Evolutionary conservation across 1,139 yeast genomes (phyloP).

Genomic region (Zygoascus meyerae): DNA sequence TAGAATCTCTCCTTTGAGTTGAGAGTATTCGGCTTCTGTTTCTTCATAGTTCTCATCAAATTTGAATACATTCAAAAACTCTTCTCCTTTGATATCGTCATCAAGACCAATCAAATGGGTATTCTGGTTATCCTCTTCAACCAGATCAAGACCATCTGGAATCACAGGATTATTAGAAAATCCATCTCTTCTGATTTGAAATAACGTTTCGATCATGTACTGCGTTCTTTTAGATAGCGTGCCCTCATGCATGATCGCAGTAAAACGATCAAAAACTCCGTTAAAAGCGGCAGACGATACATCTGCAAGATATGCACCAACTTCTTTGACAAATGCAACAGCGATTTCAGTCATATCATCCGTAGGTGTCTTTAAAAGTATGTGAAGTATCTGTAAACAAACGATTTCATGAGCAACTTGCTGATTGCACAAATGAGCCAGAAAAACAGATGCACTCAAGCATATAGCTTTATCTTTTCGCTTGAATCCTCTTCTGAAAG

Average conservation of each 20-base stretch:
- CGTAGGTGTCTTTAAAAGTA: slow-evolving; percentile 50
- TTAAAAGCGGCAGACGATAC: slow-evolving; percentile 41
- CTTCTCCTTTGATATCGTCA: slow-evolving; percentile 44
- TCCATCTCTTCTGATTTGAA: slow-evolving; percentile 47
- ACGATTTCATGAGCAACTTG: slow-evolving; percentile 60
- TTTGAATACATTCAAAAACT: slow-evolving; percentile 46
- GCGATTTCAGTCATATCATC: slow-evolving; percentile 49
- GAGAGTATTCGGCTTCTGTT: slow-evolving; percentile 43
- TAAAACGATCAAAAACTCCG: slow-evolving; percentile 55
- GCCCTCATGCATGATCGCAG: slow-evolving; percentile 56
- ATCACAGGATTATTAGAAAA: slow-evolving; percentile 42
- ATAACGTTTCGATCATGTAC: slow-evolving; percentile 47
- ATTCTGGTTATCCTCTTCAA: slow-evolving; percentile 57
- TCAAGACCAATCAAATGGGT: slow-evolving; percentile 58
- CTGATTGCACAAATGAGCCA: slow-evolving; percentile 62
- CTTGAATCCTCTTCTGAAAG: slow-evolving; percentile 52
- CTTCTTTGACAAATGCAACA: slow-evolving; percentile 38
- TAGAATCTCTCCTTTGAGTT: slow-evolving; percentile 40
- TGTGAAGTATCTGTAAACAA: slow-evolving; percentile 56
- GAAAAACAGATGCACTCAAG: slow-evolving; percentile 41
- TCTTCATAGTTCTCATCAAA: slow-evolving; percentile 50
- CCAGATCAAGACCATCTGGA: slow-evolving; percentile 48
- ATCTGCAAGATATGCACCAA: slow-evolving; percentile 43
- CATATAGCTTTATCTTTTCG: slow-evolving; percentile 44
- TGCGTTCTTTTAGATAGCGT: slow-evolving; percentile 42